Percentiles rank a stretch among this genome's conserved stretches.
phyloP scores from a whole-genome alignment of 2,329 filamentous ascomycete genomes.

The Chaetomiaceae sp. region DNA sequence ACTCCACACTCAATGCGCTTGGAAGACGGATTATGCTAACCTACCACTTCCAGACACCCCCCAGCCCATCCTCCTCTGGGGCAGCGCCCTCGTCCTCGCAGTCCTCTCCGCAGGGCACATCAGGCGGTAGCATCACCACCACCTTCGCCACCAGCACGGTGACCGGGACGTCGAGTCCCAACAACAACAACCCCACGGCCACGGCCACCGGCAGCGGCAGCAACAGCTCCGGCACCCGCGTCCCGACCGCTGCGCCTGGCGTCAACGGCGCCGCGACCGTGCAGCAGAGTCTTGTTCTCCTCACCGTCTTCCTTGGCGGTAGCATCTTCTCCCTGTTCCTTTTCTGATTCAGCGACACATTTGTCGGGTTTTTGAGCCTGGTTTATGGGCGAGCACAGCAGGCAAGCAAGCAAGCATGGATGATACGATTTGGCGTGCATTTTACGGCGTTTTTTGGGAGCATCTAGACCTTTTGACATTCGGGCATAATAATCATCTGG shows the following conservation, averaged over 20 bases:
- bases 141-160: constrained; percentile 1
- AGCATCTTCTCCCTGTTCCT: not conserved
- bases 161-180: not conserved
- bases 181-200: no score
- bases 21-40: constrained; percentile 7
- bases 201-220: not conserved
- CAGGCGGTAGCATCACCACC: constrained; percentile 1
- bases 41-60: not conserved
- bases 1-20: no score
- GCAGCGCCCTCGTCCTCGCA: not conserved
- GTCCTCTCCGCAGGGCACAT: not conserved
- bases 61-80: not conserved
- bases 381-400: not conserved
- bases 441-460: constrained; percentile 1
- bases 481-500: no score
- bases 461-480: no score
- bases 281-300: not conserved
- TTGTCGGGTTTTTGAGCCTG: not conserved
- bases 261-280: not conserved
- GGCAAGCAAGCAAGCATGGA: not conserved
- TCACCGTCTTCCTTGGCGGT: not conserved
- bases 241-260: constrained; percentile 5
- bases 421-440: constrained; percentile 1
- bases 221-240: not conserved
- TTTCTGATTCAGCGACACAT: not conserved